These are phyloP conservation scores for Termitomyces sp. DNA, from an alignment of 768 basidiomycete species.

Conservation along the genomic window DNA sequence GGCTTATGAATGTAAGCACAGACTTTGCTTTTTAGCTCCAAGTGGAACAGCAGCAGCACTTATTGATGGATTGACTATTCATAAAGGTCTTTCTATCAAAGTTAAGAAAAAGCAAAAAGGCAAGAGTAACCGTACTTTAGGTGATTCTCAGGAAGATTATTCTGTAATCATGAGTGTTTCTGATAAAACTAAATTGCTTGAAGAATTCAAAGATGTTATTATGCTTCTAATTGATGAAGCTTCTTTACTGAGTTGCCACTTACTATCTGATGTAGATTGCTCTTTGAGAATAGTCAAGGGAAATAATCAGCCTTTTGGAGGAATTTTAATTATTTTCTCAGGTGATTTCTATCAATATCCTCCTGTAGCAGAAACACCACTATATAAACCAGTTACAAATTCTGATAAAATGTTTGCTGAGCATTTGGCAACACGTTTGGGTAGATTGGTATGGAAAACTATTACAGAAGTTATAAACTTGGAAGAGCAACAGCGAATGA, in stretches of 20 bases:
- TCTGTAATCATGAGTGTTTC: slow-evolving; percentile 13
- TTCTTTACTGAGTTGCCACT: slow-evolving; percentile 19
- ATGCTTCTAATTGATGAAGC: slow-evolving; percentile 26
- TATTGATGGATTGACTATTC: not conserved
- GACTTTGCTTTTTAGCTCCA: slow-evolving; percentile 23
- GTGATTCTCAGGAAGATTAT: slow-evolving; percentile 2
- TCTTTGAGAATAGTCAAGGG: slow-evolving; percentile 22
- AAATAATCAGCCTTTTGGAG: slow-evolving; percentile 23
- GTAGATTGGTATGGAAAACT: not conserved
- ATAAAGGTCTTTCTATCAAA: not conserved
- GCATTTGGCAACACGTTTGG: not conserved
- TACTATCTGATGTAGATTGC: slow-evolving; percentile 26
- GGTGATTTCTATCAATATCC: slow-evolving; percentile 32
- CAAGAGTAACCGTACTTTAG: not conserved
- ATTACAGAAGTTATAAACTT: not conserved
- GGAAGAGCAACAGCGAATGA: slow-evolving; percentile 2
- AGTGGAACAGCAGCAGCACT: slow-evolving; percentile 12
- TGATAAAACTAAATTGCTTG: slow-evolving; percentile 12
- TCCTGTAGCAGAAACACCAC: slow-evolving; percentile 24
- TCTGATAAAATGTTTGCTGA: not conserved
- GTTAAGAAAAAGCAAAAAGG: slow-evolving; percentile 8
- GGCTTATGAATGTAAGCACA: slow-evolving; percentile 15
- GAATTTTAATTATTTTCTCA: slow-evolving; percentile 25
- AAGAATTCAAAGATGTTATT: slow-evolving; percentile 23
- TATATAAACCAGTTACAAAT: slow-evolving; percentile 18